Evolutionary conservation across 2,329 filamentous ascomycete genomes (phyloP).

Genomic region (Tothia fuscella): DNA sequence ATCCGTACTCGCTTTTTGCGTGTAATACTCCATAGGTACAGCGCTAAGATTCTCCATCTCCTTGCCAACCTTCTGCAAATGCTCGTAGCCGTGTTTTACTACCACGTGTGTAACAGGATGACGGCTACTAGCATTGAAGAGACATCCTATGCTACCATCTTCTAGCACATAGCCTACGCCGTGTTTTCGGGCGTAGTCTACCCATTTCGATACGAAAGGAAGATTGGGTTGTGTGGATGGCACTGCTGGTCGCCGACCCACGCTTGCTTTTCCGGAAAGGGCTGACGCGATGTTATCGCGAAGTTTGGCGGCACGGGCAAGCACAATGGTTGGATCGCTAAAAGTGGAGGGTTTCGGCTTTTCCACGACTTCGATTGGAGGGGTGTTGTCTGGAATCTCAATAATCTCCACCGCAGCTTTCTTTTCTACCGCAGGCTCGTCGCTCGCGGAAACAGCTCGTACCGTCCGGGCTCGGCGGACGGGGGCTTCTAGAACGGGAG

Average conservation of each 20-base stretch:
- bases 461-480: not conserved
- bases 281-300: constrained; percentile 34
- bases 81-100: constrained; percentile 57
- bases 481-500: not conserved
- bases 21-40: constrained; percentile 52
- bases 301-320: constrained; percentile 32
- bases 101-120: constrained; percentile 59
- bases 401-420: constrained; percentile 12
- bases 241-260: constrained; percentile 35
- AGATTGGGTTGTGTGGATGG: constrained; percentile 43
- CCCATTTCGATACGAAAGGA: constrained; percentile 61
- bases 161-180: constrained; percentile 75
- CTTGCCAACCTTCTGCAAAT: constrained; percentile 50
- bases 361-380: constrained; percentile 18
- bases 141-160: constrained; percentile 66
- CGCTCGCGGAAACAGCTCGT: not conserved
- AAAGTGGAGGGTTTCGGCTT: constrained; percentile 18
- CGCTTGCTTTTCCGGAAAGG: constrained; percentile 26
- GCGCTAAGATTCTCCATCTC: constrained; percentile 22
- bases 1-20: not conserved
- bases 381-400: constrained; percentile 16
- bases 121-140: constrained; percentile 34
- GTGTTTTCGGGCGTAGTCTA: constrained; percentile 81
- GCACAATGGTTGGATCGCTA: constrained; percentile 33
- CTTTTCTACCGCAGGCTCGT: constrained; percentile 1